Evolutionary conservation across 768 basidiomycete species (phyloP).

Genomic region (Coprinopsis cinerea): DNA sequence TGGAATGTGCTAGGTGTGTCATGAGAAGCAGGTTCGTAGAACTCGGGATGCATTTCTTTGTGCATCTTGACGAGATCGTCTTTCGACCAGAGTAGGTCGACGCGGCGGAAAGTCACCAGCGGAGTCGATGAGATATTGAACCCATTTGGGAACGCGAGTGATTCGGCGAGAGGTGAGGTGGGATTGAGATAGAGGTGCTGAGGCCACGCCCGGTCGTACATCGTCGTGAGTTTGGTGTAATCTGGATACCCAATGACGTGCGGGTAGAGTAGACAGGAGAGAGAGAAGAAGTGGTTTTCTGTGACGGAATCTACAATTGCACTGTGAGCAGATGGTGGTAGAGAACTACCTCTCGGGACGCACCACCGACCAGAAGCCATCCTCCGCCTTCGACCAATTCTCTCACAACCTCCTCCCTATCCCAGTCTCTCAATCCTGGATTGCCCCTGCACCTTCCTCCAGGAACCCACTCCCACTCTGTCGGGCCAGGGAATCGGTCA

Average conservation of each 20-base stretch:
- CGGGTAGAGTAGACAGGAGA: constrained; percentile 61
- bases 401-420: constrained; percentile 38
- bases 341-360: no score
- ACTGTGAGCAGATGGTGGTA: no score
- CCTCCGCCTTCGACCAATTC: constrained; percentile 65
- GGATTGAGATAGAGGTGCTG: constrained; percentile 61
- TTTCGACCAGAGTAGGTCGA: constrained; percentile 51
- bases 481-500: constrained; percentile 47
- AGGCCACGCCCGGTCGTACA: constrained; percentile 58
- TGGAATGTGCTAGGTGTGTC: constrained; percentile 19
- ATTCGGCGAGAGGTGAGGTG: constrained; percentile 39
- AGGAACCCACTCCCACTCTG: constrained; percentile 51
- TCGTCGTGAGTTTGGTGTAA: constrained; percentile 42
- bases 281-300: constrained; percentile 70
- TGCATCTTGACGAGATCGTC: constrained; percentile 45
- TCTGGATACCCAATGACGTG: constrained; percentile 63
- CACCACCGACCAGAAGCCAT: constrained; percentile 63
- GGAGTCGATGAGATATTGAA: constrained; percentile 56
- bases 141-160: constrained; percentile 32
- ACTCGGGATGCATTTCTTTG: constrained; percentile 24
- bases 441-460: constrained; percentile 32
- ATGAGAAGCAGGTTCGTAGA: constrained; percentile 9
- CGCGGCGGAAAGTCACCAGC: constrained; percentile 58
- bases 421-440: constrained; percentile 29
- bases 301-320: constrained; percentile 51